Evolutionary conservation across 169 alveolate species (phyloP).

Genomic region (Toxoplasma gondii): DNA sequence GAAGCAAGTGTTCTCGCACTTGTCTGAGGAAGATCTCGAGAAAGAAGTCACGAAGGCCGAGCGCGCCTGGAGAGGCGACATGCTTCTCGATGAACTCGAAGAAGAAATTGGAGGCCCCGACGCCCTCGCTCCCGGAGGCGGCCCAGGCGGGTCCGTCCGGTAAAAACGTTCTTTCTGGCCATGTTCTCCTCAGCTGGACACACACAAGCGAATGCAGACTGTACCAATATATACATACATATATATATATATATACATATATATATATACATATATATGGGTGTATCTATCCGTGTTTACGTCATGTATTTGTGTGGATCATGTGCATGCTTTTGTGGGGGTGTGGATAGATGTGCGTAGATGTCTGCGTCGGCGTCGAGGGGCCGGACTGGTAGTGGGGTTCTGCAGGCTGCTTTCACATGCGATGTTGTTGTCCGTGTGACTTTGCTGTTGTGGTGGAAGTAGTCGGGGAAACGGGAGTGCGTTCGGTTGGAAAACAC

Average conservation of each 20-base stretch:
- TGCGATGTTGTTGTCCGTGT: no score
- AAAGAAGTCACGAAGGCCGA: slow-evolving; percentile 10
- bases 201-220: neutral
- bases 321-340: no score
- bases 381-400: no score
- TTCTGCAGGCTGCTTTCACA: no score
- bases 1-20: neutral
- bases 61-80: slow-evolving; percentile 25
- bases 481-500: no score
- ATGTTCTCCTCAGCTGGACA: neutral
- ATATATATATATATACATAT: neutral
- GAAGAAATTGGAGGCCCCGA: slow-evolving; percentile 30
- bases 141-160: neutral
- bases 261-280: no score
- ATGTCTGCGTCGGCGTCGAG: no score
- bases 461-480: no score
- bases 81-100: slow-evolving; percentile 28
- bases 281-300: no score
- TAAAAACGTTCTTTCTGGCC: neutral
- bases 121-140: slow-evolving; percentile 36
- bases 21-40: neutral
- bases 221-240: neutral
- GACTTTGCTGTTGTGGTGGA: no score
- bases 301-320: no score
- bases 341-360: no score